Evolutionary conservation across 192 early-diverging fungal species (phyloP), one percentile per base, ranked within the genome.

Genomic region (Coemansia reversa): DNA sequence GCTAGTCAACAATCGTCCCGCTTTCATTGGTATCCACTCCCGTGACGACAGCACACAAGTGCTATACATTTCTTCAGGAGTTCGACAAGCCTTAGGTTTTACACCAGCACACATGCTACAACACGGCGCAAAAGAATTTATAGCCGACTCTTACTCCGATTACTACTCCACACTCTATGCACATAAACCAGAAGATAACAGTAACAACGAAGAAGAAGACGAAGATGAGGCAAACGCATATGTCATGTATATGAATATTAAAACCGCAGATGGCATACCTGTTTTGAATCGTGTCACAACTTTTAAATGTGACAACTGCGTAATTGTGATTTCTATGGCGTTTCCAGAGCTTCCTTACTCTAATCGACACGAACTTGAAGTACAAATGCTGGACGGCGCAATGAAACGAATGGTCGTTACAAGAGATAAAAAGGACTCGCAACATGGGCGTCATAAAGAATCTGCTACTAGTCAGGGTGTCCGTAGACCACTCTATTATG

Each of bases 61-160:
- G 20, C 67, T 79, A 32, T 79, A 79, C 57, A 79, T 79, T 12
- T 79, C 76, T 5, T 79, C 76, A 1, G 76, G 76, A 4, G 66
- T 66, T 42, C 70, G 71, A 22, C 66, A 79, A 33, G 54, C 67
- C 12, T 55, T 73, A 53, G 76, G 71, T 2, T 74, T 67, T 30
- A 70, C 71, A 7, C 76, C 76, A n/a, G 67, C 57, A 16, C 30
- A 73, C 18, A 56, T 79, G 48, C 51, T 74, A 23, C 47, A 51
- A 5, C 57, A 59, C 16, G 45, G 56, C 9, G 76, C 71, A 8
- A 64, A 60, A 22, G 67, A 72, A n/a, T 79, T 69, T 49, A 79
- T 79, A 7, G 58, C 63, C 11, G 76, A 79, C 56, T 57, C 66
- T n/a, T 79, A 63, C 67, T 25, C 55, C 19, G 30, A 42, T 50